Percentiles rank a stretch among this genome's conserved stretches.
Evolutionary conservation across 1,284 basidiomycete species (phyloP).

Genomic region (Grifola frondosa): DNA sequence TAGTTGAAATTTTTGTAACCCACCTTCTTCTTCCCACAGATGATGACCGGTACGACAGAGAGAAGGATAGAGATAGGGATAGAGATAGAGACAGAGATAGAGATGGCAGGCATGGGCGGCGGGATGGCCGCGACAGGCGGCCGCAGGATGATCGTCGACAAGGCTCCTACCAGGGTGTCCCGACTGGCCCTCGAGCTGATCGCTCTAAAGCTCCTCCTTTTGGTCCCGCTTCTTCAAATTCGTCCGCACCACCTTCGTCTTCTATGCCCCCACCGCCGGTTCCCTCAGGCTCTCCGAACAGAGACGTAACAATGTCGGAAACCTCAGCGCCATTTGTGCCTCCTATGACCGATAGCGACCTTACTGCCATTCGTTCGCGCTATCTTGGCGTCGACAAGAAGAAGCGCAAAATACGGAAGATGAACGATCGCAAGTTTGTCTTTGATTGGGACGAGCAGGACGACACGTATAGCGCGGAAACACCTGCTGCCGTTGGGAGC

Average conservation of each 20-base stretch:
- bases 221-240: slow-evolving; percentile 31
- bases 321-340: slow-evolving; percentile 55
- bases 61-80: slow-evolving; percentile 40
- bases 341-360: slow-evolving; percentile 73
- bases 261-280: slow-evolving; percentile 51
- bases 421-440: slow-evolving; percentile 94
- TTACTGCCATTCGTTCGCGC: slow-evolving; percentile 78
- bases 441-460: slow-evolving; percentile 98
- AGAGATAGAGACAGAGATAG: slow-evolving; percentile 26
- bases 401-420: slow-evolving; percentile 90
- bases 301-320: slow-evolving; percentile 29
- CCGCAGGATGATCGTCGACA: slow-evolving; percentile 28
- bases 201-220: slow-evolving; percentile 46
- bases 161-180: slow-evolving; percentile 52
- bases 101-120: slow-evolving; percentile 32
- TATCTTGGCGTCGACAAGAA: slow-evolving; percentile 92
- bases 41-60: slow-evolving; percentile 55
- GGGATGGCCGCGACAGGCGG: slow-evolving; percentile 33
- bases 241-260: slow-evolving; percentile 33
- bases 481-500: slow-evolving; percentile 59
- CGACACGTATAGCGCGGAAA: slow-evolving; percentile 78
- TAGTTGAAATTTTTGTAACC: slow-evolving; percentile 13
- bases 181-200: slow-evolving; percentile 83
- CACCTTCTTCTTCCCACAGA: slow-evolving; percentile 40
- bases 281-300: slow-evolving; percentile 24